These are phyloP conservation scores for Posidonia australis DNA, from an alignment of 106 monocot species.

Conservation along the genomic window DNA sequence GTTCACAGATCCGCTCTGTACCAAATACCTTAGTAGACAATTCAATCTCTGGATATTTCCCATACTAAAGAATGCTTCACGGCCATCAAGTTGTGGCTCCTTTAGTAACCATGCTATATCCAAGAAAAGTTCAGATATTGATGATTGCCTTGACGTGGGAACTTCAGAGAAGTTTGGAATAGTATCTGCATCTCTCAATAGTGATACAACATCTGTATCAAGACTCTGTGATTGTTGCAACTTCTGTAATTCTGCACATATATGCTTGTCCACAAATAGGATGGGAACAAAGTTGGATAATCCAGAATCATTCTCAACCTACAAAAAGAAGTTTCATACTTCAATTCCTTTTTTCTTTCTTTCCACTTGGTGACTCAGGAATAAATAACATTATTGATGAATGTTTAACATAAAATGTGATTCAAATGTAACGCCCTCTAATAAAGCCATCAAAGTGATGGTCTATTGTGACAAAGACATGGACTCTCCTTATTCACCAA, in stretches of 20 bases:
- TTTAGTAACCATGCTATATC: conserved; percentile 86
- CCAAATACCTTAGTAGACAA: conserved; percentile 30
- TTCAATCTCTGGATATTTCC: conserved; percentile 52
- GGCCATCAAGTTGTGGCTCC: conserved; percentile 12
- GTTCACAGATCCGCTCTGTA: conserved; percentile 27
- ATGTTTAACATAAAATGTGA: background rate
- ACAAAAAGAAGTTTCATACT: conserved; percentile 5
- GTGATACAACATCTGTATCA: conserved; percentile 7
- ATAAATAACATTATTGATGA: background rate
- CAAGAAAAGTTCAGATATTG: conserved; percentile 43
- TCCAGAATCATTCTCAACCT: conserved; percentile 90
- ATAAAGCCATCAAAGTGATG: too few species aligned
- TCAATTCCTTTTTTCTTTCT: background rate
- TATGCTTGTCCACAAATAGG: conserved; percentile 43
- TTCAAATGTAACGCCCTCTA: too few species aligned
- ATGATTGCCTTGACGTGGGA: conserved; percentile 24
- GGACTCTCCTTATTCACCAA: too few species aligned
- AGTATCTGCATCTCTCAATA: conserved; percentile 3
- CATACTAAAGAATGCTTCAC: conserved; percentile 18
- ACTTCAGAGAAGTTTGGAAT: conserved; percentile 12
- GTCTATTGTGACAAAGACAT: too few species aligned
- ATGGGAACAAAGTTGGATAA: conserved; percentile 82
- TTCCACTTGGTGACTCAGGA: too few species aligned
- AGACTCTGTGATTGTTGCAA: conserved; percentile 17
- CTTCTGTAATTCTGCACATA: conserved; percentile 54